Evolutionary conservation across 2,329 filamentous ascomycete genomes (phyloP), one percentile per base, ranked within the genome.

Genomic region (Colletotrichum sp.): DNA sequence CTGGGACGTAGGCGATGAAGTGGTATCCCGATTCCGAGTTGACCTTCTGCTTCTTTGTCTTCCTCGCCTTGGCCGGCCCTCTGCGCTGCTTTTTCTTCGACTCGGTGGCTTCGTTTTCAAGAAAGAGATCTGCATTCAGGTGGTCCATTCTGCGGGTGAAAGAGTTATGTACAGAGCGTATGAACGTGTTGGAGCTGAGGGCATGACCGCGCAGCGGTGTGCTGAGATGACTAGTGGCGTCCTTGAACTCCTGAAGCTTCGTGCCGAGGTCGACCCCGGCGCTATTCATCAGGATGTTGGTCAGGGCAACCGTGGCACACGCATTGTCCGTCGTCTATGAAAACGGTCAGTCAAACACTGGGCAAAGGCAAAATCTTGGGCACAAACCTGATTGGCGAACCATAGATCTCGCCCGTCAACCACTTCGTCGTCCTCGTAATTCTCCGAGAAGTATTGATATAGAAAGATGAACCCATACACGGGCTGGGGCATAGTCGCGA

Each of bases 261-360:
- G 91, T 85, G 6, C 96, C 95, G 8, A 98, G 89, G 13, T 92
- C 86, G 5, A 95, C 84, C 0, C 87, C 88, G 0, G 91, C 87
- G 28, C 93, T 89, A 82, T 99, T 99, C 91, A 98, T 98, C 81
- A 98, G 87, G 76, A 98, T 98, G 81, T 99, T 99, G 80, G 98
- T 90, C 79, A 99, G 88, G 5, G 97, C 96, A 62, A 98, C 92
- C n/a, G 95, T 97, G 24, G 95, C 97, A 85, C 97, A 99, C 30
- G 95, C 94, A 84, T 98, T 98, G 71, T 91, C 90, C 1, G 92
- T 93, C 1, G 95, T 95, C 93, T 96, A 77, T 15, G 15, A 34
- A 7, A 13, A 10, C 28, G 18, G 34, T 75, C 12, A 75, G 71
- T 16, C 12, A 28, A 9, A 26, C 30, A 15, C 57, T 26, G 24